A percentile compares a stretch with the other conserved stretches of the same genome.
Evolutionary conservation across 352 stramenopile species (phyloP).

Genomic region (Saprolegnia diclina): DNA sequence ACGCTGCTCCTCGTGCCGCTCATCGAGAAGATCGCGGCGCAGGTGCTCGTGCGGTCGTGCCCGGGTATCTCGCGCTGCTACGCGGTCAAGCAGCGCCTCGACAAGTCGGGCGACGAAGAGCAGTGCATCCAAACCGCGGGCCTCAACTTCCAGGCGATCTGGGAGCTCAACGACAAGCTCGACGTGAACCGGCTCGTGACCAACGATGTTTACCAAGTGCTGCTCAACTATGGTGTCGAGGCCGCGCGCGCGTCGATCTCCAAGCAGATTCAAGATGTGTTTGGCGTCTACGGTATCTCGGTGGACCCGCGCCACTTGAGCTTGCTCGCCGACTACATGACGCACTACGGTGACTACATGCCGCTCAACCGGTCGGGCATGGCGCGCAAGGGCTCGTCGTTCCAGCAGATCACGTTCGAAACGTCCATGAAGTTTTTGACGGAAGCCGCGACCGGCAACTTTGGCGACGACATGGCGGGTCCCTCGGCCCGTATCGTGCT

Average conservation of each 20-base stretch:
- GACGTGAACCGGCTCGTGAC: constrained; percentile 94
- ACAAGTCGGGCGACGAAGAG: constrained; percentile 70
- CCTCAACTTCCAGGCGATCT: constrained; percentile 98
- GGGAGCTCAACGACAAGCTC: constrained; percentile 87
- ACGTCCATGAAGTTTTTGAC: constrained; percentile 99
- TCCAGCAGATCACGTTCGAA: constrained; percentile 99
- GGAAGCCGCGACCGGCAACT: constrained; percentile 87
- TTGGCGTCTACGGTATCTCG: constrained; percentile 99
- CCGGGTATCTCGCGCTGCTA: constrained; percentile 85
- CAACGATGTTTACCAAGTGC: constrained; percentile 98
- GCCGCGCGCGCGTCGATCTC: constrained; percentile 96
- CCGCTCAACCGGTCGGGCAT: constrained; percentile 98
- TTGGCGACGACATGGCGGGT: constrained; percentile 88
- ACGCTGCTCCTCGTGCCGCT: constrained; percentile 86
- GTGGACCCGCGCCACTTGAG: constrained; percentile 97
- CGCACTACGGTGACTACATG: constrained; percentile 94
- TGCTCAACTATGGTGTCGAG: constrained; percentile 98
- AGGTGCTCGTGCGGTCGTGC: constrained; percentile 84
- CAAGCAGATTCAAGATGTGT: constrained; percentile 98
- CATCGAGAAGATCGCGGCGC: constrained; percentile 77
- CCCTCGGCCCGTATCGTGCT: constrained; percentile 94
- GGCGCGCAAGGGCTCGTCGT: constrained; percentile 91
- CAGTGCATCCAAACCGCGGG: constrained; percentile 92
- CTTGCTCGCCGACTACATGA: constrained; percentile 99
- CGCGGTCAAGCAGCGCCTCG: constrained; percentile 83